Evolutionary conservation across 495 filamentous ascomycete species (phyloP).

Genomic region (Poronia punctata): DNA sequence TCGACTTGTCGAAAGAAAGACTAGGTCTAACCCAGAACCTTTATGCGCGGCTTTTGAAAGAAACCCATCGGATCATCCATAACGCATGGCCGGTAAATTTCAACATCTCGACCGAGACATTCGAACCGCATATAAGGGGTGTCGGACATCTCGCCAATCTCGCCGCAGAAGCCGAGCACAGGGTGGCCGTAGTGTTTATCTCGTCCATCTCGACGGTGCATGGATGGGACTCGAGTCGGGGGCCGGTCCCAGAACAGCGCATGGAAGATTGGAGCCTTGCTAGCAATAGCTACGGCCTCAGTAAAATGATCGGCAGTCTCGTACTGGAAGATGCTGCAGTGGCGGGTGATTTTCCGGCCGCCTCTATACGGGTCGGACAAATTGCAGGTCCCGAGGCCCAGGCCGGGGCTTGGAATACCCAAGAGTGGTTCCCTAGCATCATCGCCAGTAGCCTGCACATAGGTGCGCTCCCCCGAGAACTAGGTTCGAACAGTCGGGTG

Average conservation of each 20-base stretch:
- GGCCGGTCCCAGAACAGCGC: conserved; percentile 32
- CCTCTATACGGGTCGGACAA: conserved; percentile 45
- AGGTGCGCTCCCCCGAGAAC: conserved; percentile 27
- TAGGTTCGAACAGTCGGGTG: conserved; percentile 31
- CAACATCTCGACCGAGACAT: conserved; percentile 43
- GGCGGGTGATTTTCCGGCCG: conserved; percentile 26
- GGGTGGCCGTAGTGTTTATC: conserved; percentile 41
- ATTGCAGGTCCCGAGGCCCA: conserved; percentile 39
- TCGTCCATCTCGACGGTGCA: conserved; percentile 40
- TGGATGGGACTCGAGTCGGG: conserved; percentile 15
- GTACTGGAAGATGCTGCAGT: conserved; percentile 35
- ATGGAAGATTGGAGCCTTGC: conserved; percentile 27
- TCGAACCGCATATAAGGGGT: conserved; percentile 43
- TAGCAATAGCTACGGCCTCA: conserved; percentile 44
- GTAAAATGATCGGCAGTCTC: conserved; percentile 43
- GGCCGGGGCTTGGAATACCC: conserved; percentile 41
- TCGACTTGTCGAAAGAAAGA: conserved; percentile 31
- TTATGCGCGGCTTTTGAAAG: conserved; percentile 27
- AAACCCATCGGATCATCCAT: conserved; percentile 45
- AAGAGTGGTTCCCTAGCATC: conserved; percentile 51
- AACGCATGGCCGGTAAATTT: conserved; percentile 55
- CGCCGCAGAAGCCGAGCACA: conserved; percentile 24
- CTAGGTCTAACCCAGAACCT: conserved; percentile 30
- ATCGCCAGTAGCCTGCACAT: conserved; percentile 33
- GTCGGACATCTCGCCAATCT: conserved; percentile 46